Evolutionary conservation across 1,284 basidiomycete species (phyloP).

Genomic region (Phellinidium pouzarii): DNA sequence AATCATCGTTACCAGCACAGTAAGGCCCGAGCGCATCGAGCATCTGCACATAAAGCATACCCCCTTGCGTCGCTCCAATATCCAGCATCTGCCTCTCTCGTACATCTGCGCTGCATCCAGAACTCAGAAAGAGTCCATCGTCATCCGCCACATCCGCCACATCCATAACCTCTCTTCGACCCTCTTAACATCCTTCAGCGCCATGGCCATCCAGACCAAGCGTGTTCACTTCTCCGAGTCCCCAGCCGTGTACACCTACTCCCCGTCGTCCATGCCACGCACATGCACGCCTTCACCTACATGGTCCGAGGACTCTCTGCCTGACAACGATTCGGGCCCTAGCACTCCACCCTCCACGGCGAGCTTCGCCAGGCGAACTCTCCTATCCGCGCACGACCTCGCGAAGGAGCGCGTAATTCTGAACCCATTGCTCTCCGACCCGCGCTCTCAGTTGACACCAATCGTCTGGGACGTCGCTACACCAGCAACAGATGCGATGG

Average conservation of each 20-base stretch:
- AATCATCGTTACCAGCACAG: not conserved
- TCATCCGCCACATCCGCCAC: not conserved
- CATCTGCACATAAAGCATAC: not conserved
- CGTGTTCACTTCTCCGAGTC: slow-evolving; percentile 15
- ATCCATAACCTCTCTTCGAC: not conserved
- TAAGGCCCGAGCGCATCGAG: slow-evolving; percentile 1
- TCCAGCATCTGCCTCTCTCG: not conserved
- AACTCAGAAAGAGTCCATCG: slow-evolving; percentile 5
- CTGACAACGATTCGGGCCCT: slow-evolving; percentile 12
- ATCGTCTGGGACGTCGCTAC: slow-evolving; percentile 13
- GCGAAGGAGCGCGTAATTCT: not conserved
- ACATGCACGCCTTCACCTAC: slow-evolving; percentile 10
- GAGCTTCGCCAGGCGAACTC: slow-evolving; percentile 5
- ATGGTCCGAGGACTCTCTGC: slow-evolving; percentile 14
- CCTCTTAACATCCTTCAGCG: not conserved
- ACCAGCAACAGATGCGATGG: not conserved
- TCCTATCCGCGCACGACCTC: not conserved
- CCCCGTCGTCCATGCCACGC: not conserved
- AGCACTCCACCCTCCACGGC: slow-evolving; percentile 15
- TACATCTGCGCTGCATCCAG: not conserved
- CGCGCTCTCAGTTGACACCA: not conserved
- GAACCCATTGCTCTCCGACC: slow-evolving; percentile 6
- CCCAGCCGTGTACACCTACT: slow-evolving; percentile 6
- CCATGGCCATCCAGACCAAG: slow-evolving; percentile 11
- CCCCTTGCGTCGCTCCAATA: not conserved